Evolutionary conservation across 208 protist genomes (phyloP).

Genomic region (Balamuthia mandrillaris): DNA sequence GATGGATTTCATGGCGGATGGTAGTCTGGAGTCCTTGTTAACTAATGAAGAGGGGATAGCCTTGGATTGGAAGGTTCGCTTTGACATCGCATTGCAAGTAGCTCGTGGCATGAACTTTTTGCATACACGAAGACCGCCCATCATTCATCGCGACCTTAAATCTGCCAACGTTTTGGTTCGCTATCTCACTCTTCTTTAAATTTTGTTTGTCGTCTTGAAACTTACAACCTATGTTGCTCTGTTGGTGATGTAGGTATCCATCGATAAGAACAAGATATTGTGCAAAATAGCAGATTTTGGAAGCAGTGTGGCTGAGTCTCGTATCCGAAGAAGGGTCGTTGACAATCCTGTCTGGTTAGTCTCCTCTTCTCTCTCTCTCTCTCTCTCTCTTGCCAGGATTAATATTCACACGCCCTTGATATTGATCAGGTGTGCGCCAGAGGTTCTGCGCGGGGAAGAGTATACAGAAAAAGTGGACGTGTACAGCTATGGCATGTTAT

Average conservation of each 20-base stretch:
- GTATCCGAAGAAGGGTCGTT: not conserved
- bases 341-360: slow-evolving; percentile 1
- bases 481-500: not conserved
- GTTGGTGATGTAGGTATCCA: not conserved
- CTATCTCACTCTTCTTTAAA: not conserved
- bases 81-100: slow-evolving; percentile 3
- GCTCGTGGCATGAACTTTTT: not conserved
- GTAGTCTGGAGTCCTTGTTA: not conserved
- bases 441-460: not conserved
- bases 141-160: slow-evolving; percentile 14
- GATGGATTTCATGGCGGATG: slow-evolving; percentile 5
- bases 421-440: not conserved
- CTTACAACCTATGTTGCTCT: not conserved
- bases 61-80: not conserved
- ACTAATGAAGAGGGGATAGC: not conserved
- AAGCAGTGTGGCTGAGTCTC: not conserved
- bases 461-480: not conserved
- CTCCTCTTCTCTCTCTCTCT: not conserved
- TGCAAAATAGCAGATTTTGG: slow-evolving; percentile 16
- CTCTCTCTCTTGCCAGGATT: not conserved
- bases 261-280: not conserved
- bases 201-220: not conserved
- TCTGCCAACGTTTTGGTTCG: not conserved
- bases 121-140: not conserved
- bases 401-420: not conserved